Conservation (phyloP, 164 flowering plant genomes). For the Vitis labrusca region DNA sequence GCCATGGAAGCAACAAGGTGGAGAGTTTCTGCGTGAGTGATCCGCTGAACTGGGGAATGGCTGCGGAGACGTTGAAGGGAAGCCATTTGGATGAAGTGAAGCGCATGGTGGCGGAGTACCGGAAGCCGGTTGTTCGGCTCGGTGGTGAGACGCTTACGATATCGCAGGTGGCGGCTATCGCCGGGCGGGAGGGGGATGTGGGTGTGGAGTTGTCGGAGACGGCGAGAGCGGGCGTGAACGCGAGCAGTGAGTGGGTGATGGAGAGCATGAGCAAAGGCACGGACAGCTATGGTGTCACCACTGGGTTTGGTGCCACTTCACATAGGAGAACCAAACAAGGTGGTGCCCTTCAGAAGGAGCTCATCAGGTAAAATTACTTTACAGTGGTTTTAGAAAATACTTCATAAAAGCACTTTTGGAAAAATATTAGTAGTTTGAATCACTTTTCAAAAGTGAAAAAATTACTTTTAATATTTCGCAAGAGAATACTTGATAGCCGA, state of each 20-base stretch:
- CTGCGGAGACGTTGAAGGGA: conserved; percentile 18
- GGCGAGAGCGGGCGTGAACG: conserved; percentile 29
- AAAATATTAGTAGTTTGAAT: too few species aligned
- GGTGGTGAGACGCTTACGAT: conserved; percentile 4
- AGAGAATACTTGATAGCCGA: too few species aligned
- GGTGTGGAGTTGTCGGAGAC: conserved; percentile 28
- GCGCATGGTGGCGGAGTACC: conserved; percentile 15
- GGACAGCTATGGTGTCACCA: conserved; percentile 42
- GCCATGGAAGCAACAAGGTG: too few species aligned
- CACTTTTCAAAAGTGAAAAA: too few species aligned
- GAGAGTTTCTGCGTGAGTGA: not conserved
- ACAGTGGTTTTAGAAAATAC: not conserved
- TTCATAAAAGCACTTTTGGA: not conserved
- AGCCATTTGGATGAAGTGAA: conserved; percentile 23
- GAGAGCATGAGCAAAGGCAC: conserved; percentile 33
- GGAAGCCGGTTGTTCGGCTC: conserved; percentile 12
- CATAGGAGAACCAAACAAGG: conserved; percentile 38
- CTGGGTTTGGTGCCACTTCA: conserved; percentile 45
- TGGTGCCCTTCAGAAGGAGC: conserved; percentile 37
- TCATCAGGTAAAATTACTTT: conserved; percentile 18
- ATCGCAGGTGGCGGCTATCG: conserved; percentile 13
- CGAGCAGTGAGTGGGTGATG: conserved; percentile 34
- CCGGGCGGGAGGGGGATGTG: not conserved
- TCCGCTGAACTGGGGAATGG: conserved; percentile 18
- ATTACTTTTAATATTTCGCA: too few species aligned